Percentiles rank a stretch among this genome's conserved stretches.
These are phyloP conservation scores for Kurtzmaniella quercitrusa DNA, from an alignment of 1,139 yeast species.

Conservation along the genomic window DNA sequence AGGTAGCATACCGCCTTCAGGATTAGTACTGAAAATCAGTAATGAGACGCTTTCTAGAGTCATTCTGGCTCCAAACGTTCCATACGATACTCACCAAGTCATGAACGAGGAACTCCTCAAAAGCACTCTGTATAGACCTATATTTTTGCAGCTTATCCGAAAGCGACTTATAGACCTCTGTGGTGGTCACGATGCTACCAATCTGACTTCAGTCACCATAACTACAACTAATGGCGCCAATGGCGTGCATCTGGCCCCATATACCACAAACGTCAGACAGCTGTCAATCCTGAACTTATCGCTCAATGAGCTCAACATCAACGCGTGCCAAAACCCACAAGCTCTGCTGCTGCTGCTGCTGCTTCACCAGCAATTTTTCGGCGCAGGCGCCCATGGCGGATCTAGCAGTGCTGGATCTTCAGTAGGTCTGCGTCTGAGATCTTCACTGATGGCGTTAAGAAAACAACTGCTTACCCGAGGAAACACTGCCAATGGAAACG, in stretches of 20 bases:
- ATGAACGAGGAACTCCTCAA: slow-evolving; percentile 30
- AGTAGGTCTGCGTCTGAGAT: slow-evolving; percentile 14
- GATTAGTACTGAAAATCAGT: slow-evolving; percentile 41
- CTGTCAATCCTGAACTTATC: slow-evolving; percentile 41
- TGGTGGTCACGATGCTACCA: slow-evolving; percentile 7
- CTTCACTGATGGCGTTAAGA: slow-evolving; percentile 30
- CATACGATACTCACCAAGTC: slow-evolving; percentile 34
- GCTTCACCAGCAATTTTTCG: neutral
- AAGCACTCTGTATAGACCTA: slow-evolving; percentile 35
- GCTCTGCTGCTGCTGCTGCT: slow-evolving; percentile 6
- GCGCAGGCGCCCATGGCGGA: slow-evolving; percentile 2
- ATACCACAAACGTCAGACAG: slow-evolving; percentile 19
- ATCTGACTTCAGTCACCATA: slow-evolving; percentile 8
- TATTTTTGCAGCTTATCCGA: slow-evolving; percentile 41
- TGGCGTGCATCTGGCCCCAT: slow-evolving; percentile 6
- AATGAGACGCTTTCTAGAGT: slow-evolving; percentile 36
- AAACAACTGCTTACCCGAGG: slow-evolving; percentile 46
- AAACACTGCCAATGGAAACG: slow-evolving; percentile 25
- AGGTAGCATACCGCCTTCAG: slow-evolving; percentile 43
- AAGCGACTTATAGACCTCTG: slow-evolving; percentile 42
- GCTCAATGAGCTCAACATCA: slow-evolving; percentile 37
- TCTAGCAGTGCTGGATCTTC: neutral
- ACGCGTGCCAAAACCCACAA: slow-evolving; percentile 23
- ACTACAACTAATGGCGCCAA: slow-evolving; percentile 11
- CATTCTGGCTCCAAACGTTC: slow-evolving; percentile 19